Conservation (phyloP, 2,329 filamentous ascomycete genomes). For the Fusarium vanettenii region DNA sequence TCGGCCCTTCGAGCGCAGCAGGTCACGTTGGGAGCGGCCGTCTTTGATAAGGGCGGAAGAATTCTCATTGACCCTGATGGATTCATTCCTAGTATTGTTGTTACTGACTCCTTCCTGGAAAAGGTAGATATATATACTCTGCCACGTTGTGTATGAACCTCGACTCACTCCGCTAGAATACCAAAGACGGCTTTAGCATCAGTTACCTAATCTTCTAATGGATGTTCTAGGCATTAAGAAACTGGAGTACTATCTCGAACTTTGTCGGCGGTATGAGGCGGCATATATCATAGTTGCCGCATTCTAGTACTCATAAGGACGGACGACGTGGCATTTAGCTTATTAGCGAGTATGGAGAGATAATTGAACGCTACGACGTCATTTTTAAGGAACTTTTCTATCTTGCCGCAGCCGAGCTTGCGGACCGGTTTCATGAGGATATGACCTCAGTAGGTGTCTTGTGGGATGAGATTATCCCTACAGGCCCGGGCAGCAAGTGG, state of each 20-base stretch:
- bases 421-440: conserved; percentile 71
- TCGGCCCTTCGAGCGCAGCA: conserved; percentile 71
- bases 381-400: conserved; percentile 88
- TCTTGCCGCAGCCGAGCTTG: conserved; percentile 78
- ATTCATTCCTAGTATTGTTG: too few species aligned
- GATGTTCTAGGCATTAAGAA: conserved; percentile 84
- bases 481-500: conserved; percentile 57
- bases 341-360: conserved; percentile 64
- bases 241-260: conserved; percentile 77
- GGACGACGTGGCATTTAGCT: conserved; percentile 53
- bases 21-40: conserved; percentile 65
- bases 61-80: too few species aligned
- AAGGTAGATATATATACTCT: too few species aligned
- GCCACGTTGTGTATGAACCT: not conserved
- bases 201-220: conserved; percentile 86
- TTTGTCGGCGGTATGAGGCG: conserved; percentile 78
- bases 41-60: too few species aligned
- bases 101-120: too few species aligned
- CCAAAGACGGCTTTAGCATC: conserved; percentile 79
- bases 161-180: conserved; percentile 44
- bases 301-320: conserved; percentile 33
- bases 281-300: conserved; percentile 68
- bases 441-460: conserved; percentile 74
- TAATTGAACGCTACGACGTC: conserved; percentile 76
- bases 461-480: conserved; percentile 81